phyloP scores from a whole-genome alignment of 106 monocot genomes.

The Hemerocallis citrina region DNA sequence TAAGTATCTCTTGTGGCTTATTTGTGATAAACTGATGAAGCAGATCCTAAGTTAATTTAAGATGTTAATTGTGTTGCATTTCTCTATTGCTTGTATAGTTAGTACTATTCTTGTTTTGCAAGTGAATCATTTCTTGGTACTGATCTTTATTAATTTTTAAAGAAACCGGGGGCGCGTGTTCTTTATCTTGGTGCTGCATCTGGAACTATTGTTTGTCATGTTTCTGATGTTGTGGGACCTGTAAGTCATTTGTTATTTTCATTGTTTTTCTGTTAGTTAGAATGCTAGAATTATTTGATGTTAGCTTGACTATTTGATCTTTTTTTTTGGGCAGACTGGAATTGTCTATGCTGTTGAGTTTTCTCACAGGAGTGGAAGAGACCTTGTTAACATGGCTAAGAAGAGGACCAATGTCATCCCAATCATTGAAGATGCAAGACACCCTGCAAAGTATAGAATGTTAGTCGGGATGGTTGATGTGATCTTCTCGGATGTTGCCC shows the following conservation, averaged over 20 bases:
- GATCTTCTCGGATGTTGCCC: slow-evolving; percentile 98
- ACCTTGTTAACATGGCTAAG: slow-evolving; percentile 97
- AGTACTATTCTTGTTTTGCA: too few species aligned
- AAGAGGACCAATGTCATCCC: slow-evolving; percentile 95
- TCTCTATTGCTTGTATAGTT: too few species aligned
- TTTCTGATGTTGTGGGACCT: slow-evolving; percentile 95
- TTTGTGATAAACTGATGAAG: too few species aligned
- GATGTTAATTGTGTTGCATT: too few species aligned
- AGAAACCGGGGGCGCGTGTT: slow-evolving; percentile 61
- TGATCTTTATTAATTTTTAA: too few species aligned
- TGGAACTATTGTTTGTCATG: slow-evolving; percentile 94
- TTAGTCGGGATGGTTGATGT: slow-evolving; percentile 99
- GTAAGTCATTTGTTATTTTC: slow-evolving; percentile 28
- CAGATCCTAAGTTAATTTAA: too few species aligned
- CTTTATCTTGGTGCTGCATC: slow-evolving; percentile 96
- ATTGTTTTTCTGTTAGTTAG: neutral
- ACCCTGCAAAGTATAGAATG: slow-evolving; percentile 94
- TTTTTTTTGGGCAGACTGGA: slow-evolving; percentile 48
- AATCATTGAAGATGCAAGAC: slow-evolving; percentile 96
- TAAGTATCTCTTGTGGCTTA: too few species aligned
- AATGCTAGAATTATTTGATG: neutral
- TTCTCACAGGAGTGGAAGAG: slow-evolving; percentile 94
- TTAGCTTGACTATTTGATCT: neutral
- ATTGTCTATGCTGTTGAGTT: slow-evolving; percentile 97
- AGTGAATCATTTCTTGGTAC: too few species aligned